These are phyloP conservation scores for Hygrophoropsis aurantiaca DNA, from an alignment of 768 basidiomycete species.

Conservation along the genomic window DNA sequence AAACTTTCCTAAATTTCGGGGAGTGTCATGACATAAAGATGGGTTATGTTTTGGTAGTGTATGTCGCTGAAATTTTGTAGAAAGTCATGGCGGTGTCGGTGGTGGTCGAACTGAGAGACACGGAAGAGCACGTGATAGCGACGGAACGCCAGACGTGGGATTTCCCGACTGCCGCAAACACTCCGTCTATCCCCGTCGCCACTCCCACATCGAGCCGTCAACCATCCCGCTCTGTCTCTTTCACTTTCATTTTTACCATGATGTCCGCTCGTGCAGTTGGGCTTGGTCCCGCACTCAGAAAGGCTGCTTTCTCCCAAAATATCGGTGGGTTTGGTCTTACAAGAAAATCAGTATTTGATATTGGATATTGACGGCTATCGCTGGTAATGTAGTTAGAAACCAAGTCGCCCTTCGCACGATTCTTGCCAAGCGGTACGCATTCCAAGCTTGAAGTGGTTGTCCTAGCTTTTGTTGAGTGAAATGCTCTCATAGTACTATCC, in stretches of 20 bases:
- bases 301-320: conserved; percentile 39
- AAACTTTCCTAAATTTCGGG: too few relatives aligned
- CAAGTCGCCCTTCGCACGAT: conserved; percentile 30
- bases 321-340: conserved; percentile 22
- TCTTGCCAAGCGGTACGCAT: conserved; percentile 42
- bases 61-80: not conserved
- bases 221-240: not conserved
- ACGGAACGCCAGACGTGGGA: not conserved
- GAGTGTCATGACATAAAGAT: too few relatives aligned
- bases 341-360: not conserved
- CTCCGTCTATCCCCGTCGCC: conserved; percentile 3
- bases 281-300: conserved; percentile 55
- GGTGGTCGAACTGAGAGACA: too few relatives aligned
- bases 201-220: not conserved
- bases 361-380: not conserved
- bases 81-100: not conserved
- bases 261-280: conserved; percentile 54
- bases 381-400: conserved; percentile 37
- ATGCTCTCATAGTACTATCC: conserved; percentile 43
- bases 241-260: conserved; percentile 20
- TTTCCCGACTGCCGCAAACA: not conserved
- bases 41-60: too few relatives aligned
- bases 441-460: conserved; percentile 6
- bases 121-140: conserved; percentile 1
- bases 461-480: conserved; percentile 3